Evolutionary conservation across 257 asterid species (phyloP).

Genomic region (Solanum pennellii): DNA sequence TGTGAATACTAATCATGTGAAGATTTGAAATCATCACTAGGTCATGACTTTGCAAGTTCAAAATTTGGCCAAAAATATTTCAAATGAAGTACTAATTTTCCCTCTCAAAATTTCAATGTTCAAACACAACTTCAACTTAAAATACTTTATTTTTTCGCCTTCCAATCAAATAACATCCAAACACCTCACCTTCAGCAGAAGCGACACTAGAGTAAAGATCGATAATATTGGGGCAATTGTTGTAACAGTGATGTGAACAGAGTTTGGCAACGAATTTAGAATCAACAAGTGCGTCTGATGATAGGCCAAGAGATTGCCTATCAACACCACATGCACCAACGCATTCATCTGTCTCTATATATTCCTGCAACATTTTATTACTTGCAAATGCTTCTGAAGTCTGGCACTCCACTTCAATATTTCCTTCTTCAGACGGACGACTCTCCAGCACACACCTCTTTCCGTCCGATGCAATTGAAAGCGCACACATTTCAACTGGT

Average conservation of each 20-base stretch:
- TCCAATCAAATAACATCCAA: not conserved
- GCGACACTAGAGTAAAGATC: slow-evolving; percentile 69
- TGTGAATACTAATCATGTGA: not conserved
- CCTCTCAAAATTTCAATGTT: not conserved
- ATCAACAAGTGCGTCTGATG: slow-evolving; percentile 57
- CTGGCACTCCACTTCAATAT: slow-evolving; percentile 32
- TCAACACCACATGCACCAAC: slow-evolving; percentile 53
- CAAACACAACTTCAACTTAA: not conserved
- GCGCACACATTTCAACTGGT: slow-evolving; percentile 38
- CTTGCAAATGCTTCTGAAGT: slow-evolving; percentile 51
- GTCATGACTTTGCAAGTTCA: too few relatives aligned
- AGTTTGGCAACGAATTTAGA: slow-evolving; percentile 37
- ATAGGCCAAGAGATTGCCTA: slow-evolving; percentile 51
- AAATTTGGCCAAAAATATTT: not conserved
- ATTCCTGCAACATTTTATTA: slow-evolving; percentile 22
- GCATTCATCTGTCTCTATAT: slow-evolving; percentile 58
- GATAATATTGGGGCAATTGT: slow-evolving; percentile 57
- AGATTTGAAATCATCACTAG: not conserved
- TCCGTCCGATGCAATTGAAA: slow-evolving; percentile 49
- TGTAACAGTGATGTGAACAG: slow-evolving; percentile 58
- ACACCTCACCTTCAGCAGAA: slow-evolving; percentile 50
- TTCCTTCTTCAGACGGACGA: slow-evolving; percentile 10
- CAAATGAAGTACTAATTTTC: not conserved
- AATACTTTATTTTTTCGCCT: too few relatives aligned
- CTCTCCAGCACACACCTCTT: slow-evolving; percentile 66